These are phyloP conservation scores for Musa beccarii DNA, from an alignment of 176 grass and related monocot genomes.

Conservation along the genomic window DNA sequence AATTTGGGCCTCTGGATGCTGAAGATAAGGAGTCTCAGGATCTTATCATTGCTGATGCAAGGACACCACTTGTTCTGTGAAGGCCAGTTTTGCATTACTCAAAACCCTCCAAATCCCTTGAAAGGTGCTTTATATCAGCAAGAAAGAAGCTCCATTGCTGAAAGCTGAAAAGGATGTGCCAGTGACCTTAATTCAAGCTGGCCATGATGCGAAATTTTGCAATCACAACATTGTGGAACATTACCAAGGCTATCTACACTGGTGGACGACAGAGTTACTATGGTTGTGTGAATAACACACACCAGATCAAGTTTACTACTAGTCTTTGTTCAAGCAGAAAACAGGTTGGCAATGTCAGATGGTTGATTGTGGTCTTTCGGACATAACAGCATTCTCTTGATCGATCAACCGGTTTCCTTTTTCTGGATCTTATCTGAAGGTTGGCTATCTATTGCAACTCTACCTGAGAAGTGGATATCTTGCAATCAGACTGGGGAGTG, in stretches of 20 bases:
- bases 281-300: constrained; percentile 80
- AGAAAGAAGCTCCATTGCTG: constrained; percentile 90
- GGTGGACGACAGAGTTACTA: constrained; percentile 44
- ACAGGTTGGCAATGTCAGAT: constrained; percentile 55
- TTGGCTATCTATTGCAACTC: constrained; percentile 13
- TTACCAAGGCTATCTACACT: constrained; percentile 58
- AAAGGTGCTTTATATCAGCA: constrained; percentile 89
- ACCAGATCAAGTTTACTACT: constrained; percentile 76
- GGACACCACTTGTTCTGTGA: constrained; percentile 52
- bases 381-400: constrained; percentile 14
- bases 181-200: constrained; percentile 80
- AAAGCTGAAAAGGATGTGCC: constrained; percentile 87
- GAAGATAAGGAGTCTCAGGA: constrained; percentile 92
- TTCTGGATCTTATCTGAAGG: constrained; percentile 16
- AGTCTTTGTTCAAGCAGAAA: constrained; percentile 41
- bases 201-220: constrained; percentile 75
- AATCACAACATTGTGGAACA: constrained; percentile 68
- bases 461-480: constrained; percentile 16
- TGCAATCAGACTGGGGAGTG: constrained; percentile 16
- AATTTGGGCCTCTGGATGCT: constrained; percentile 56
- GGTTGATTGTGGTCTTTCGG: constrained; percentile 12
- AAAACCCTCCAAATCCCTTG: constrained; percentile 59
- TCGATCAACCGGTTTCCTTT: constrained; percentile 17
- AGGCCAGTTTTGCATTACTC: constrained; percentile 67
- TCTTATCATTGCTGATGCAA: constrained; percentile 62